Evolutionary conservation across 495 filamentous ascomycete species (phyloP).

Genomic region (Hypoxylon fragiforme): DNA sequence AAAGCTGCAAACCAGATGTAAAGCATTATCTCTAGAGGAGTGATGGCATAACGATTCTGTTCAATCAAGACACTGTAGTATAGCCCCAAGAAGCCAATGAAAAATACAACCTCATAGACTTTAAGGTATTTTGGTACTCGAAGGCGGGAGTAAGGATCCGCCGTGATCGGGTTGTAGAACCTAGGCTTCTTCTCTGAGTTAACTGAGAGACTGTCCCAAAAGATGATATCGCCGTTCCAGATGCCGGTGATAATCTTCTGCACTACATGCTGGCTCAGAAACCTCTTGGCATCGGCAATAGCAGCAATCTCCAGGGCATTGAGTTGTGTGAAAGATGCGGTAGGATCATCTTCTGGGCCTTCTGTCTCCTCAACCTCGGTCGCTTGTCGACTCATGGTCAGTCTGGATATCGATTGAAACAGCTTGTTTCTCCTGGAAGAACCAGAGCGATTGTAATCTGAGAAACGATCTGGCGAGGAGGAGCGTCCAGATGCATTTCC

Average conservation of each 20-base stretch:
- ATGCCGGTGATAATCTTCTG: slow-evolving; percentile 88
- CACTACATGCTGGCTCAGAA: slow-evolving; percentile 81
- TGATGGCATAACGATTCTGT: slow-evolving; percentile 53
- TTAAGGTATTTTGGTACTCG: slow-evolving; percentile 92
- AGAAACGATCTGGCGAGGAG: slow-evolving; percentile 25
- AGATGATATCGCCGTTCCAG: slow-evolving; percentile 89
- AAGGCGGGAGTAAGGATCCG: slow-evolving; percentile 82
- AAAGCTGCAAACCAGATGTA: slow-evolving; percentile 81
- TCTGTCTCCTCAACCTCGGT: slow-evolving; percentile 46
- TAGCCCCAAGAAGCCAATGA: slow-evolving; percentile 74
- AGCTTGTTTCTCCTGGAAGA: slow-evolving; percentile 40
- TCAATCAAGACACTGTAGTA: slow-evolving; percentile 83
- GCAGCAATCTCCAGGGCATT: slow-evolving; percentile 91
- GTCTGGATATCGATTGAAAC: slow-evolving; percentile 48
- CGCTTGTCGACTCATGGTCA: slow-evolving; percentile 49
- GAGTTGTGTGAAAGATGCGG: slow-evolving; percentile 70
- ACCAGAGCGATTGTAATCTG: slow-evolving; percentile 25
- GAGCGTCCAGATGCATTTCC: slow-evolving; percentile 21
- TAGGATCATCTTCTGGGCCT: slow-evolving; percentile 59
- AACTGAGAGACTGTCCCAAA: slow-evolving; percentile 82
- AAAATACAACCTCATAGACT: slow-evolving; percentile 85
- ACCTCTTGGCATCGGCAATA: slow-evolving; percentile 86
- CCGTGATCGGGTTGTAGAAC: slow-evolving; percentile 73
- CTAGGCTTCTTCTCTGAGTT: slow-evolving; percentile 78
- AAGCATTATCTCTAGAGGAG: slow-evolving; percentile 55